phyloP scores from a whole-genome alignment of 2,329 filamentous ascomycete genomes.

The Xylariales sp. region DNA sequence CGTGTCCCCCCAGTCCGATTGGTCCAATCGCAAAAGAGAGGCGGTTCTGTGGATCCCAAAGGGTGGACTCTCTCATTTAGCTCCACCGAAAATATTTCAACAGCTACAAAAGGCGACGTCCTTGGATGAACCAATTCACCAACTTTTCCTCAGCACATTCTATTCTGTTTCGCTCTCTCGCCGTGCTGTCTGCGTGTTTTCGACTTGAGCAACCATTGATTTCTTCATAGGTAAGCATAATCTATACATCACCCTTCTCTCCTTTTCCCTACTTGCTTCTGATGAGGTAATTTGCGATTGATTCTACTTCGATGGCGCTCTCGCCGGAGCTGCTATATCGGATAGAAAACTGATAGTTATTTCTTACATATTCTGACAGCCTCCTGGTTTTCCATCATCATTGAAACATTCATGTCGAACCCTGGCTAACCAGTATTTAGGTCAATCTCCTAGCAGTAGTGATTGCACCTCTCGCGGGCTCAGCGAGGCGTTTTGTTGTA shows the following conservation, averaged over 20 bases:
- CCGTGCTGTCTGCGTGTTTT: background rate
- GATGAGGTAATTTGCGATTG: constrained; percentile 99
- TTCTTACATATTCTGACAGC: constrained; percentile 99
- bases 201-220: no score
- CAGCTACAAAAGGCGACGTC: constrained; percentile 27
- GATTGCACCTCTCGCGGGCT: background rate
- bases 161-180: background rate
- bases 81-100: constrained; percentile 22
- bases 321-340: constrained; percentile 91
- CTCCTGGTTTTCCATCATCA: constrained; percentile 9
- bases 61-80: constrained; percentile 9
- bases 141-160: background rate
- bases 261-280: constrained; percentile 50
- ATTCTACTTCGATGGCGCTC: constrained; percentile 84
- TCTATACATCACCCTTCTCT: constrained; percentile 35
- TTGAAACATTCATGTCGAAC: background rate
- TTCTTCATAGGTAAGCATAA: constrained; percentile 22
- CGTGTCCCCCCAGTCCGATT: background rate
- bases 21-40: constrained; percentile 13
- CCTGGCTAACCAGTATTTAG: constrained; percentile 30
- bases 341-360: constrained; percentile 84
- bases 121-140: background rate
- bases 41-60: background rate
- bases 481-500: no score
- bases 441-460: background rate